These are phyloP conservation scores for Dryas integrifolia DNA, from an alignment of 331 rosid species.

Conservation along the genomic window DNA sequence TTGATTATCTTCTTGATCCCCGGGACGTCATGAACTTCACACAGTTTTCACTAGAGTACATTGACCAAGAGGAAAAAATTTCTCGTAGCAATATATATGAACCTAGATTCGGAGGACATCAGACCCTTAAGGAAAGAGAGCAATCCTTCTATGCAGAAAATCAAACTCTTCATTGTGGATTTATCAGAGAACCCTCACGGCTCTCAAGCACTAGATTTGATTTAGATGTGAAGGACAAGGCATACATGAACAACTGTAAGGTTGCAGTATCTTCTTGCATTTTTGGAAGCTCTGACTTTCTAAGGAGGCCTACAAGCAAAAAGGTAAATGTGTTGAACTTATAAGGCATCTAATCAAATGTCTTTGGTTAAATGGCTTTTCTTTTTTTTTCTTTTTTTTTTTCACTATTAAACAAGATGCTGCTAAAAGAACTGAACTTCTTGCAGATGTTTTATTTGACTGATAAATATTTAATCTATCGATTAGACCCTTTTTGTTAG, in stretches of 20 bases:
- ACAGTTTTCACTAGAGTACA: constrained; percentile 57
- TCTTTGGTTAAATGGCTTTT: neutral
- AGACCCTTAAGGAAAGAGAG: constrained; percentile 73
- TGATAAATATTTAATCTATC: neutral
- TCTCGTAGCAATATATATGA: constrained; percentile 31
- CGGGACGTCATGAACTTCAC: constrained; percentile 49
- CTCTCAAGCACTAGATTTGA: constrained; percentile 79
- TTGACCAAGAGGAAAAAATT: constrained; percentile 51
- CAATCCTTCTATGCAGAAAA: constrained; percentile 62
- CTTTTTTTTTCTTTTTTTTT: neutral
- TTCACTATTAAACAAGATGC: neutral
- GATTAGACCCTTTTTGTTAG: neutral
- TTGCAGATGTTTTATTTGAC: neutral
- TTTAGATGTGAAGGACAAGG: constrained; percentile 63
- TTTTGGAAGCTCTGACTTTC: constrained; percentile 93
- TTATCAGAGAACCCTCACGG: constrained; percentile 60
- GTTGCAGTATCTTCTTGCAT: constrained; percentile 93
- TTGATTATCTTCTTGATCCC: constrained; percentile 62
- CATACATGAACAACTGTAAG: constrained; percentile 68
- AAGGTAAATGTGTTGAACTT: constrained; percentile 43
- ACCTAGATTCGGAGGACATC: constrained; percentile 93
- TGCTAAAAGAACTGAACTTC: neutral
- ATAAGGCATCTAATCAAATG: constrained; percentile 1
- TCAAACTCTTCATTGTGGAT: constrained; percentile 87
- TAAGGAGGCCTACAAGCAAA: constrained; percentile 84